phyloP scores from a whole-genome alignment of 2,329 filamentous ascomycete species.

The Cladosporium oxysporum region DNA sequence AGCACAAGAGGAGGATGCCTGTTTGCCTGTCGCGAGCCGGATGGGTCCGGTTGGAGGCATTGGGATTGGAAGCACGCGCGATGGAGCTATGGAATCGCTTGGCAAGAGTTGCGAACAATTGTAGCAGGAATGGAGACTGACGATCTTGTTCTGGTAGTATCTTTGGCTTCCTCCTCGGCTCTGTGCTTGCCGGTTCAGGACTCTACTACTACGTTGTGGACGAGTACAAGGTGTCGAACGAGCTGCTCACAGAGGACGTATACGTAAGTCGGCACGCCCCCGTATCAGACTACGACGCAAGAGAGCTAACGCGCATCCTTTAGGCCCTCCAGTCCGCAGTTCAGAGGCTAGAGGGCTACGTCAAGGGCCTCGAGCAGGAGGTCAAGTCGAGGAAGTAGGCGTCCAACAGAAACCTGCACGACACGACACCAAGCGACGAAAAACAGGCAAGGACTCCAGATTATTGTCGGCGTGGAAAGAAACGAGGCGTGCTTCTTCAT shows the following conservation, averaged over 20 bases:
- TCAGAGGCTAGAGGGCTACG: constrained; percentile 80
- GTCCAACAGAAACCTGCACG: constrained; percentile 4
- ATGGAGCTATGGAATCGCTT: not conserved
- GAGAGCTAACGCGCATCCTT: not conserved
- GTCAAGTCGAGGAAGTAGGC: constrained; percentile 62
- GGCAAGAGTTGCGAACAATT: not conserved
- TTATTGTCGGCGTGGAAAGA: not conserved
- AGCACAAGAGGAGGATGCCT: constrained; percentile 12
- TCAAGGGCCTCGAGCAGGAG: constrained; percentile 79
- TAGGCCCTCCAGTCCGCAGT: constrained; percentile 87
- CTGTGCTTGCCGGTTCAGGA: constrained; percentile 72
- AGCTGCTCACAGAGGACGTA: constrained; percentile 92
- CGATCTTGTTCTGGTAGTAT: constrained; percentile 57
- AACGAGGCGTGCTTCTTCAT: constrained; percentile 13
- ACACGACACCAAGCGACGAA: not conserved
- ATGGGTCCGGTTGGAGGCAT: not conserved
- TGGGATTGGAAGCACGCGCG: not conserved
- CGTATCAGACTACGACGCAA: not conserved
- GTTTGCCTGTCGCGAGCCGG: not conserved
- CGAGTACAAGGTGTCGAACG: constrained; percentile 92
- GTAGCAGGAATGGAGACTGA: constrained; percentile 8
- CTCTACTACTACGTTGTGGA: constrained; percentile 92
- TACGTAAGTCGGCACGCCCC: constrained; percentile 68
- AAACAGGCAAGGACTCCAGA: not conserved
- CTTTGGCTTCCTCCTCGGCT: constrained; percentile 88